phyloP scores from a whole-genome alignment of 352 stramenopile genomes.

The Globisporangium viniferum region DNA sequence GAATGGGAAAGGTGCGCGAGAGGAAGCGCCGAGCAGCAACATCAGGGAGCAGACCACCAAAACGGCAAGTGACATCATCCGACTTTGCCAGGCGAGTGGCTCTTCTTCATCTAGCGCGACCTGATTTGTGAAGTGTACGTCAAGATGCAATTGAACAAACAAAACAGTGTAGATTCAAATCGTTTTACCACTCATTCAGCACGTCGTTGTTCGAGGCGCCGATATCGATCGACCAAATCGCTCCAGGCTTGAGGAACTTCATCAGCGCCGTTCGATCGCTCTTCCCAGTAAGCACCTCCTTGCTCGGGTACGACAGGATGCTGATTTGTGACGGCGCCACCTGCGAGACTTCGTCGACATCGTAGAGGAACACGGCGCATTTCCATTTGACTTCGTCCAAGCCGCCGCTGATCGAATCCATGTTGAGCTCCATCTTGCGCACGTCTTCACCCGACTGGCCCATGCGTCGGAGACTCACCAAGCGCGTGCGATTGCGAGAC shows the following conservation, averaged over 20 bases:
- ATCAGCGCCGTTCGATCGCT: conserved; percentile 58
- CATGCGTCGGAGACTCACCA: conserved; percentile 63
- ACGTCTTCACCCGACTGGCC: conserved; percentile 72
- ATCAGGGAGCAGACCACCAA: conserved; percentile 46
- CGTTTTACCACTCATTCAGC: conserved; percentile 50
- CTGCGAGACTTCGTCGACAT: conserved; percentile 75
- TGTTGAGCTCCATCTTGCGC: conserved; percentile 71
- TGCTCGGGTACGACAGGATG: conserved; percentile 71
- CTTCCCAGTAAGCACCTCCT: conserved; percentile 61
- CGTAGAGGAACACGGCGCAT: conserved; percentile 79
- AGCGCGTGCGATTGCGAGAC: conserved; percentile 40
- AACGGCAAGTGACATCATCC: conserved; percentile 40
- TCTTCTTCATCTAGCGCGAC: background rate
- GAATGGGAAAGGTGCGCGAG: conserved; percentile 1
- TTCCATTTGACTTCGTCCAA: conserved; percentile 88
- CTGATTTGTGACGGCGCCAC: conserved; percentile 78
- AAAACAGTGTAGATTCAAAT: conserved; percentile 5
- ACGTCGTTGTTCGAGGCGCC: conserved; percentile 62
- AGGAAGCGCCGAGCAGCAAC: conserved; percentile 4
- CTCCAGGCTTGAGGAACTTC: conserved; percentile 76
- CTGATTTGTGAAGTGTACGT: background rate
- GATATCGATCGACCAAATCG: conserved; percentile 84
- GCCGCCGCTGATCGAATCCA: conserved; percentile 79
- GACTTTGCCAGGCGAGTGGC: conserved; percentile 15
- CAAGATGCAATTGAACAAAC: background rate